These are phyloP conservation scores for Macrophomina tecta DNA, from an alignment of 2,329 filamentous ascomycete species.

Conservation along the genomic window DNA sequence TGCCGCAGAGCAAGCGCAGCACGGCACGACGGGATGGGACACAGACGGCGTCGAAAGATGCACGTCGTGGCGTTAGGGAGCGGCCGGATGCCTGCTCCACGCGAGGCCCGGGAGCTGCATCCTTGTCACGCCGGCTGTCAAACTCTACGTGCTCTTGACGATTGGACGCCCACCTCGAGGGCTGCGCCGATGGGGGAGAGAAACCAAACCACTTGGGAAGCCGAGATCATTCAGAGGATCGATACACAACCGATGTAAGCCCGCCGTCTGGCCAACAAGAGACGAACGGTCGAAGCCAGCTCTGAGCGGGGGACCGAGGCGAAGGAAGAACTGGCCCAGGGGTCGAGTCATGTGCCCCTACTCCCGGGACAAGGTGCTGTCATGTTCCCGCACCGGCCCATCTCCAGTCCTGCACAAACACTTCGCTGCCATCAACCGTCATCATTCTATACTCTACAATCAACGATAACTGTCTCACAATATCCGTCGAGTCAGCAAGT, in stretches of 20 bases:
- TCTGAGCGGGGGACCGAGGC: neutral
- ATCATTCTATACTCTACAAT: too few species aligned
- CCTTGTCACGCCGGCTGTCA: neutral
- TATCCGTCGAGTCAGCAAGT: too few species aligned
- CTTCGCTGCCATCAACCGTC: too few species aligned
- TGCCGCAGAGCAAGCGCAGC: neutral
- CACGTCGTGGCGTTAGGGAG: neutral
- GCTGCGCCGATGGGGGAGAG: neutral
- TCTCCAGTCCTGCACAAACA: neutral
- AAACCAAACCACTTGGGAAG: slow-evolving; percentile 10
- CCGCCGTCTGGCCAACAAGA: neutral
- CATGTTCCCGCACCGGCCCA: neutral
- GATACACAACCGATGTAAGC: neutral
- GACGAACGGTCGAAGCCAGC: too few species aligned
- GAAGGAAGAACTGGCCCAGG: neutral
- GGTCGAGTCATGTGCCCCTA: slow-evolving; percentile 6
- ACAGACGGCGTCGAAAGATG: neutral
- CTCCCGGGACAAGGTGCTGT: neutral
- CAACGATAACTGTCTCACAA: too few species aligned
- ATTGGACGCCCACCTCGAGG: neutral
- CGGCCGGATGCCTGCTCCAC: neutral
- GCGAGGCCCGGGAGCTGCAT: neutral
- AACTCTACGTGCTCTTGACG: neutral
- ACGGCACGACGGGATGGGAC: neutral
- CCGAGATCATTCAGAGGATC: neutral